Percentiles rank a stretch among this genome's conserved stretches.
These are phyloP conservation scores for Colletotrichum trifolii DNA, from an alignment of 2,329 filamentous ascomycete species.

Conservation along the genomic window DNA sequence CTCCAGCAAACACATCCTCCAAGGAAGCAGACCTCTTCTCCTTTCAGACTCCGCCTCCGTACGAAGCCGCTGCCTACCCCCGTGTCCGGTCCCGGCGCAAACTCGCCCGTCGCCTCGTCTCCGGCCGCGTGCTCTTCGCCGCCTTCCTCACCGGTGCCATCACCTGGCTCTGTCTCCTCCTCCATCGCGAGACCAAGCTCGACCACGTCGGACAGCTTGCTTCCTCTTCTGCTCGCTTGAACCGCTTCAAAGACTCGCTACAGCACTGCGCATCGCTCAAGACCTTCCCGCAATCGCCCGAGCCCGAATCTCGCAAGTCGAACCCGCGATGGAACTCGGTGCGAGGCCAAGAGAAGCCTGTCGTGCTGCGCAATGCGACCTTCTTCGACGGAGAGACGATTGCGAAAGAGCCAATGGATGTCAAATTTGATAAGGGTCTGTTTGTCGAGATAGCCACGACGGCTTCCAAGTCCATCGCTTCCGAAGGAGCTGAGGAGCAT, in stretches of 20 bases:
- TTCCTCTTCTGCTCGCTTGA: slow-evolving; percentile 23
- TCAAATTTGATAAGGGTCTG: slow-evolving; percentile 52
- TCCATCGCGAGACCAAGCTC: slow-evolving; percentile 26
- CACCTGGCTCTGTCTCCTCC: slow-evolving; percentile 30
- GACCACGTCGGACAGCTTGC: slow-evolving; percentile 19
- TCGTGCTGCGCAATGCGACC: slow-evolving; percentile 53
- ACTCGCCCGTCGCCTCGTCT: slow-evolving; percentile 21
- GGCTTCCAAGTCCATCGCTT: slow-evolving; percentile 30
- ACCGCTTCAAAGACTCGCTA: slow-evolving; percentile 28
- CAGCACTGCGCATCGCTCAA: slow-evolving; percentile 31
- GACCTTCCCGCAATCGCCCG: slow-evolving; percentile 28
- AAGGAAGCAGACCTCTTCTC: slow-evolving; percentile 23
- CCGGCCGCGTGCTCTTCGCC: slow-evolving; percentile 20
- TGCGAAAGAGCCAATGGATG: slow-evolving; percentile 47
- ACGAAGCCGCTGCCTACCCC: slow-evolving; percentile 33
- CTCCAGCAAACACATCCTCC: slow-evolving; percentile 8
- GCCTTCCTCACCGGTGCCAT: slow-evolving; percentile 15
- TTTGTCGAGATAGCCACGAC: slow-evolving; percentile 43
- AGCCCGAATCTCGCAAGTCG: slow-evolving; percentile 20
- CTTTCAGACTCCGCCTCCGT: slow-evolving; percentile 31
- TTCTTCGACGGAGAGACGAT: slow-evolving; percentile 56
- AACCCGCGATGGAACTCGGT: slow-evolving; percentile 54
- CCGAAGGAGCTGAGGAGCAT: slow-evolving; percentile 38
- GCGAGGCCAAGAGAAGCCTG: slow-evolving; percentile 49
- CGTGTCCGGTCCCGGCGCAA: slow-evolving; percentile 24